Conservation (phyloP, 306 rosid species). For the Abrus precatorius region DNA sequence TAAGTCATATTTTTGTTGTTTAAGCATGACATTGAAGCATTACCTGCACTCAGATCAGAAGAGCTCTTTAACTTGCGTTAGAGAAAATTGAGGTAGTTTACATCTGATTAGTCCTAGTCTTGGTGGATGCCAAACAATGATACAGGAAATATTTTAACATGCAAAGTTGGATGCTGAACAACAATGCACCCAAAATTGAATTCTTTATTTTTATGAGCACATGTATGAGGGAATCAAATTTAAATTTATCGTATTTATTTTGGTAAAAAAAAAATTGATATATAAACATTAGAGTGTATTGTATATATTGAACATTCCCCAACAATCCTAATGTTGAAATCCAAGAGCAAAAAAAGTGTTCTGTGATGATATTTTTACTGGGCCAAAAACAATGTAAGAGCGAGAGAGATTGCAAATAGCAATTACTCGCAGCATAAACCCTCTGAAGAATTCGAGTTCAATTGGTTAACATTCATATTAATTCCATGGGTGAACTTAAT, state of each 20-base stretch:
- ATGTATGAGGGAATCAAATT: background rate
- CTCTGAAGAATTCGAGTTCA: slow-evolving; percentile 28
- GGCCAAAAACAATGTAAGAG: background rate
- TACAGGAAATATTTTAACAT: too few species aligned
- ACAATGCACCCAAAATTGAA: background rate
- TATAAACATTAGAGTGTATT: background rate
- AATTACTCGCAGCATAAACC: slow-evolving; percentile 10
- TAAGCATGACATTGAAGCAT: slow-evolving; percentile 7
- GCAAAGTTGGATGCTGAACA: too few species aligned
- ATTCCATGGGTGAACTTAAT: slow-evolving; percentile 21
- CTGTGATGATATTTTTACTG: background rate
- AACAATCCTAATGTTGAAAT: background rate
- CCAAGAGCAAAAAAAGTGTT: background rate
- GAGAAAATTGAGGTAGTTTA: too few species aligned
- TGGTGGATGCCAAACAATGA: too few species aligned
- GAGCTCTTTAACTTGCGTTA: background rate
- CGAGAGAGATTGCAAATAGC: background rate
- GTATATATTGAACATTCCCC: background rate
- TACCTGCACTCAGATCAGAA: background rate
- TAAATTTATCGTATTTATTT: background rate
- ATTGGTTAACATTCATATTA: slow-evolving; percentile 4
- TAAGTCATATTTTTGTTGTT: slow-evolving; percentile 9
- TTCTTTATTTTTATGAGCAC: background rate
- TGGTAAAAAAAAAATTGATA: background rate
- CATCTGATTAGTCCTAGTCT: too few species aligned